phyloP scores from a whole-genome alignment of 2,329 filamentous ascomycete genomes.

The Cladosporium austrohemisphaericum region DNA sequence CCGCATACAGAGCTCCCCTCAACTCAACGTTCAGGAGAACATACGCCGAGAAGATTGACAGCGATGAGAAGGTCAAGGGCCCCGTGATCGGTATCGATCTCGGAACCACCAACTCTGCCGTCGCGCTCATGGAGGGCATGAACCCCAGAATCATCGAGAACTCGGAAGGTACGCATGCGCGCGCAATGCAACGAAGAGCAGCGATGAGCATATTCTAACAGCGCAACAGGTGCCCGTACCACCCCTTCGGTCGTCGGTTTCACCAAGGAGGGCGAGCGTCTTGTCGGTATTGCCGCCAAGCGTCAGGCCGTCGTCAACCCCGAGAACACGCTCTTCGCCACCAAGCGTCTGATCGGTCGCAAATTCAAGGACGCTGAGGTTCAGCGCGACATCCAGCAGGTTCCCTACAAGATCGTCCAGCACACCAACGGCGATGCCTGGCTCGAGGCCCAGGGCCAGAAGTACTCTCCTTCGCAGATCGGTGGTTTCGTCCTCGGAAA shows the following conservation, averaged over 20 bases:
- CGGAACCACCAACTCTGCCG: constrained; percentile 96
- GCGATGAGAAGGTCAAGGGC: constrained; percentile 77
- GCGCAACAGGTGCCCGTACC: constrained; percentile 68
- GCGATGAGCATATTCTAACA: constrained; percentile 10
- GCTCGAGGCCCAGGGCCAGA: constrained; percentile 88
- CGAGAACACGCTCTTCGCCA: constrained; percentile 96
- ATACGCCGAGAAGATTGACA: constrained; percentile 53
- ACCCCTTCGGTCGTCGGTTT: constrained; percentile 95
- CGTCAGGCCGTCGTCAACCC: constrained; percentile 98
- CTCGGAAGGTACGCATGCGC: constrained; percentile 67
- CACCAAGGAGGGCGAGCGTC: constrained; percentile 88
- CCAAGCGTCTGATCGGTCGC: constrained; percentile 96
- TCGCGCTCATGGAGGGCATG: constrained; percentile 97
- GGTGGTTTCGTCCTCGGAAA: constrained; percentile 95
- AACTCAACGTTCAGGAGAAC: constrained; percentile 67
- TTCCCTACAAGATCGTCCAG: constrained; percentile 97
- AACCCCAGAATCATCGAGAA: constrained; percentile 95
- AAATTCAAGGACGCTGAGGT: constrained; percentile 94
- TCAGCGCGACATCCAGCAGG: constrained; percentile 94
- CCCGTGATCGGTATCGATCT: constrained; percentile 97
- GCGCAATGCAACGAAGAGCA: background rate
- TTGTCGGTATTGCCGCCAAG: constrained; percentile 96
- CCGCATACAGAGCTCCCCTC: constrained; percentile 59
- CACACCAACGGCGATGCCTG: constrained; percentile 95
- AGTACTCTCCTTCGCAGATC: constrained; percentile 97